phyloP scores from a whole-genome alignment of 75 land plant genomes.

The Selaginella tamariscina region DNA sequence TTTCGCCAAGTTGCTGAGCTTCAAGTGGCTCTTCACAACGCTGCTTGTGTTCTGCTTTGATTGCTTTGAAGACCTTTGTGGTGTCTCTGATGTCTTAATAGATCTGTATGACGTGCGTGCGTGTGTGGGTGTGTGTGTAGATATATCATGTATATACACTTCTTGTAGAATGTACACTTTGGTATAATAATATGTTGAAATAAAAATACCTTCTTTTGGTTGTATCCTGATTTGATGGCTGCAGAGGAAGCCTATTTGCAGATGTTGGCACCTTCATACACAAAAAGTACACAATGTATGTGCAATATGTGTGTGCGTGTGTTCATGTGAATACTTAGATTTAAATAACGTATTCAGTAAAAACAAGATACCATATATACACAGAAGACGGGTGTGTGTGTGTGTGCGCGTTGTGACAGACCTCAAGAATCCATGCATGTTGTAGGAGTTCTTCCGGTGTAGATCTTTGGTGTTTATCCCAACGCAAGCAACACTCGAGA shows the following conservation, averaged over 20 bases:
- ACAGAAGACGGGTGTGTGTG: too few relatives aligned
- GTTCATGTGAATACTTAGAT: too few relatives aligned
- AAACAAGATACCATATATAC: not conserved
- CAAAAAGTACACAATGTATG: too few relatives aligned
- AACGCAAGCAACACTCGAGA: slow-evolving; percentile 33
- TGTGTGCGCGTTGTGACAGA: too few relatives aligned
- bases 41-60: slow-evolving; percentile 19
- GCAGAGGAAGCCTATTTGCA: slow-evolving; percentile 15
- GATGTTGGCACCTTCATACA: slow-evolving; percentile 4
- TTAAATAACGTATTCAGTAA: not conserved
- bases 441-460: slow-evolving; percentile 27
- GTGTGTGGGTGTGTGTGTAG: not conserved
- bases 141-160: not conserved
- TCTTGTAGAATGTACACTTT: too few relatives aligned
- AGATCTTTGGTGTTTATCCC: slow-evolving; percentile 25
- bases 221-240: slow-evolving; percentile 21
- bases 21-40: slow-evolving; percentile 6
- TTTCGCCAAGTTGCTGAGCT: not conserved
- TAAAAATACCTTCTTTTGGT: slow-evolving; percentile 26
- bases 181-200: too few relatives aligned
- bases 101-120: slow-evolving; percentile 12
- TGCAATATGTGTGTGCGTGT: too few relatives aligned
- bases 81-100: slow-evolving; percentile 19
- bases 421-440: slow-evolving; percentile 32
- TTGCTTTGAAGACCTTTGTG: slow-evolving; percentile 20